A percentile compares a stretch with the other conserved stretches of the same genome.
Evolutionary conservation across 345 rosid genomes (phyloP).

Genomic region (Rubroshorea leprosula): DNA sequence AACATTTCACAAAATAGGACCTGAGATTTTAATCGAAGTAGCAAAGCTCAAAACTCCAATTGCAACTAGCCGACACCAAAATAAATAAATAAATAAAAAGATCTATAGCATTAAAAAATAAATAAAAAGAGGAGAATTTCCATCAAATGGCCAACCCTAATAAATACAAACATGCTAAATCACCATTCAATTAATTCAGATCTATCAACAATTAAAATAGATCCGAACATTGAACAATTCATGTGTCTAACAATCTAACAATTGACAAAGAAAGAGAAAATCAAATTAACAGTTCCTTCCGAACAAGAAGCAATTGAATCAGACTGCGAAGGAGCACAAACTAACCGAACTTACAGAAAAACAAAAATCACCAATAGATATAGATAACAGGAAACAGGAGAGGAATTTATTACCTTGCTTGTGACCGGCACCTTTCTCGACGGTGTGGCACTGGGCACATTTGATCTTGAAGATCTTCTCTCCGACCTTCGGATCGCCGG

Average conservation of each 20-base stretch:
- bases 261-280: background rate
- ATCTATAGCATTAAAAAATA: background rate
- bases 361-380: background rate
- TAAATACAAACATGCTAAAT: no score
- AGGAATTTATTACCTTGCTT: constrained; percentile 64
- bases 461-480: constrained; percentile 89
- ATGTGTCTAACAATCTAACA: background rate
- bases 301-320: background rate
- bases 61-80: background rate
- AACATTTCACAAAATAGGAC: background rate
- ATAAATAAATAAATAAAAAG: background rate
- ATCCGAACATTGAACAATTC: no score
- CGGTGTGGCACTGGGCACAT: constrained; percentile 90
- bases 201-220: no score
- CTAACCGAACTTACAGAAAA: background rate
- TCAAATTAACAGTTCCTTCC: background rate
- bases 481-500: constrained; percentile 62
- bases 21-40: background rate
- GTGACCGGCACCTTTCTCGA: constrained; percentile 93
- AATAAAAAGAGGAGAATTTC: no score
- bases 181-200: no score
- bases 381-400: background rate
- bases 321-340: background rate
- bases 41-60: background rate
- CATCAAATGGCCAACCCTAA: no score